Conservation (phyloP, 345 rosid species). For the Salix koriyanagi region DNA sequence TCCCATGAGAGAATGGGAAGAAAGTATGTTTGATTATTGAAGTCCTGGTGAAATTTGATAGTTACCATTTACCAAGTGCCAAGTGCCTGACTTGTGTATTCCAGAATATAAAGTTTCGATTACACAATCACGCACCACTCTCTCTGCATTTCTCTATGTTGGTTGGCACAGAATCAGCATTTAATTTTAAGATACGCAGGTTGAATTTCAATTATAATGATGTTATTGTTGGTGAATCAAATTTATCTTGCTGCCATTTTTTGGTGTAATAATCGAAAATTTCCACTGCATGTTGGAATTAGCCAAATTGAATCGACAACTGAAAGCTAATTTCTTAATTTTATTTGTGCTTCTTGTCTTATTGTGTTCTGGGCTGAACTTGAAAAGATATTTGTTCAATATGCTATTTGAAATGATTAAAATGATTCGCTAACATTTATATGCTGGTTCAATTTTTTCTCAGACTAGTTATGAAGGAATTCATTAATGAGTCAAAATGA, state of each 20-base stretch:
- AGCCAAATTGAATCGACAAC: background rate
- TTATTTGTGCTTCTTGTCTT: too few species aligned
- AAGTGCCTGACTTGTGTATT: background rate
- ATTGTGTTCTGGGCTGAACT: too few species aligned
- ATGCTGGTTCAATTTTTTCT: conserved; percentile 1
- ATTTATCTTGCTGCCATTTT: background rate
- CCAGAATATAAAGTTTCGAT: background rate
- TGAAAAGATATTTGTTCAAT: background rate
- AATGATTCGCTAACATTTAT: background rate
- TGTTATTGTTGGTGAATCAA: background rate
- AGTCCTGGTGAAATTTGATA: background rate
- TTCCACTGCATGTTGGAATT: background rate
- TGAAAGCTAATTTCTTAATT: background rate
- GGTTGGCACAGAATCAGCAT: background rate
- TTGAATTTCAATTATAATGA: background rate
- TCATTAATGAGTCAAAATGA: conserved; percentile 9
- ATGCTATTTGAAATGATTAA: background rate
- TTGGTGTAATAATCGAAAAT: background rate
- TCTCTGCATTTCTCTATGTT: too few species aligned
- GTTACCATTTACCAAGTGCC: background rate
- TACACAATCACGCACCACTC: background rate
- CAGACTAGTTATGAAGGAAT: conserved; percentile 18
- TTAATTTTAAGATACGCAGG: background rate
- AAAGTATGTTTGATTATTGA: background rate
- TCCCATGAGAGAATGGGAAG: too few species aligned